Evolutionary conservation across 1,284 basidiomycete genomes (phyloP).

Genomic region (Trichosporon asahii): DNA sequence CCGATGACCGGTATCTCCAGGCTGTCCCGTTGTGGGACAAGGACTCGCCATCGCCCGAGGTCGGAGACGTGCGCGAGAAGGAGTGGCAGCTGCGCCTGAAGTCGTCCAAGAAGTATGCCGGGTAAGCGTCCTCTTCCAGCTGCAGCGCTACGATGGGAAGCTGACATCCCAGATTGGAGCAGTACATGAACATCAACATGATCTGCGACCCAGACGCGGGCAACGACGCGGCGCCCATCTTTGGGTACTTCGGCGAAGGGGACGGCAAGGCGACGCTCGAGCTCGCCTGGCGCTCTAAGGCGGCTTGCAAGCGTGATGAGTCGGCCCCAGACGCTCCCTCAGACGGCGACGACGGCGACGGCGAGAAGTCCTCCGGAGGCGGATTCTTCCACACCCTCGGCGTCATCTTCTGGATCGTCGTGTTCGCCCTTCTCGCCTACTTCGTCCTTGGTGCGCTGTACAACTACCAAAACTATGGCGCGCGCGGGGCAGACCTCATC

Average conservation of each 20-base stretch:
- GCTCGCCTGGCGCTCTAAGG: slow-evolving; percentile 43
- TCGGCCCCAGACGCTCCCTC: background rate
- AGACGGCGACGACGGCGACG: slow-evolving; percentile 14
- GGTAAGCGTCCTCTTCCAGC: slow-evolving; percentile 31
- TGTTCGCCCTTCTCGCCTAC: slow-evolving; percentile 37
- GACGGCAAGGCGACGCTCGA: slow-evolving; percentile 21
- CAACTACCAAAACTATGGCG: slow-evolving; percentile 52
- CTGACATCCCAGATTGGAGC: slow-evolving; percentile 10
- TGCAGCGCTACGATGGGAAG: too few species aligned
- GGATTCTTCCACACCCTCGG: slow-evolving; percentile 36
- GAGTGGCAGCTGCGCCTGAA: background rate
- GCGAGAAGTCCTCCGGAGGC: slow-evolving; percentile 18
- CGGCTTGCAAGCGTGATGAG: slow-evolving; percentile 37
- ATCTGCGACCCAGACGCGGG: slow-evolving; percentile 16
- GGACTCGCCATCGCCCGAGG: background rate
- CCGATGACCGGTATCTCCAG: slow-evolving; percentile 1
- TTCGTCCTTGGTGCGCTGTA: slow-evolving; percentile 51
- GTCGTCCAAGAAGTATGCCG: slow-evolving; percentile 37
- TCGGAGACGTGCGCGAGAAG: background rate
- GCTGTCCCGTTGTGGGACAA: background rate
- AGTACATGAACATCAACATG: slow-evolving; percentile 13
- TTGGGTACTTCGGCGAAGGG: slow-evolving; percentile 33
- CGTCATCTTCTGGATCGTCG: slow-evolving; percentile 42
- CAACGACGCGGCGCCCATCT: slow-evolving; percentile 14
- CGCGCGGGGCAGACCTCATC: slow-evolving; percentile 50